These are phyloP conservation scores for Agapanthus africanus DNA, from an alignment of 106 monocot genomes.

Conservation along the genomic window DNA sequence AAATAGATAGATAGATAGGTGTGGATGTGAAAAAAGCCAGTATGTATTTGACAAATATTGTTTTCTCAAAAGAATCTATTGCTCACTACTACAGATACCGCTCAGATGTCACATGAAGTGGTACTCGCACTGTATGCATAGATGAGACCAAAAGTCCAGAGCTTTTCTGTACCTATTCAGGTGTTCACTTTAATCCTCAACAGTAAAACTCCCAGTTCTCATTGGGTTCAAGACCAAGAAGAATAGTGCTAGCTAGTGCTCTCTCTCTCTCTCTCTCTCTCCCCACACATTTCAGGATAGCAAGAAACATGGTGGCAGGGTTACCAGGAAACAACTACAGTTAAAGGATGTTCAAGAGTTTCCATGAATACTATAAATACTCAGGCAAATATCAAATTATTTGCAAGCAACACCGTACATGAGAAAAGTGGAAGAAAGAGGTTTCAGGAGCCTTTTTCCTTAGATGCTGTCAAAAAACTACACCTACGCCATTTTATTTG, in stretches of 20 bases:
- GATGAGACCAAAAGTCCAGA: too few species aligned
- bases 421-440: too few species aligned
- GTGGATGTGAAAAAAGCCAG: too few species aligned
- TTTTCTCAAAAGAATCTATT: too few species aligned
- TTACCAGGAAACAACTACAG: neutral
- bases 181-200: neutral
- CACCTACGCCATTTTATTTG: too few species aligned
- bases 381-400: neutral
- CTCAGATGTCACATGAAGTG: too few species aligned
- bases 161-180: slow-evolving; percentile 1
- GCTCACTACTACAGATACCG: too few species aligned
- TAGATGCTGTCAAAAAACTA: too few species aligned
- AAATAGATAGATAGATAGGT: too few species aligned
- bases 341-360: neutral
- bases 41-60: too few species aligned
- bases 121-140: too few species aligned
- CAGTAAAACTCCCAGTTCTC: neutral
- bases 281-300: neutral
- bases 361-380: neutral
- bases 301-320: neutral
- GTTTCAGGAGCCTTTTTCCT: too few species aligned
- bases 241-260: neutral
- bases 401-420: neutral
- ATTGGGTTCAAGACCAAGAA: neutral
- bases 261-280: neutral